Evolutionary conservation across 371 early-diverging fungal species (phyloP).

Genomic region (Umbelopsis sp.): DNA sequence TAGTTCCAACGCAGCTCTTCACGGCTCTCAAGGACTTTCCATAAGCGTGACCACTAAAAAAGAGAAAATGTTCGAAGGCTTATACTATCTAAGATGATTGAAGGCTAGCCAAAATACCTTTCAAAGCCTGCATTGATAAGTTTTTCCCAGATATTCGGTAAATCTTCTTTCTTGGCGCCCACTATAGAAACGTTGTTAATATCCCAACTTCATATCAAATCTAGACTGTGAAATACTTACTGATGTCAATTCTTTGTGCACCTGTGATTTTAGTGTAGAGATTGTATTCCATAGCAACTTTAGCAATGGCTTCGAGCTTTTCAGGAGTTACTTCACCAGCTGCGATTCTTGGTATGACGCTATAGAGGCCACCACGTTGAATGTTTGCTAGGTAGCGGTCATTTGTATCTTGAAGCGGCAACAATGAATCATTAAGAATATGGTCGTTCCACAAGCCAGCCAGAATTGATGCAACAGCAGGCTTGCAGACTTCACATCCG

Average conservation of each 20-base stretch:
- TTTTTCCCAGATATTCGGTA: conserved; percentile 69
- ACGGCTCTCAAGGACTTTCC: conserved; percentile 75
- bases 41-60: conserved; percentile 71
- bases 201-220: neutral
- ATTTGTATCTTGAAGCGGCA: conserved; percentile 69
- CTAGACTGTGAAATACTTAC: conserved; percentile 15
- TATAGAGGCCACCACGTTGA: conserved; percentile 72
- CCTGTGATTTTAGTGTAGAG: conserved; percentile 73
- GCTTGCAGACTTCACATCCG: conserved; percentile 71
- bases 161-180: conserved; percentile 66
- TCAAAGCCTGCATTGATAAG: conserved; percentile 68
- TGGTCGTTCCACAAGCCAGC: conserved; percentile 71
- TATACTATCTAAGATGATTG: conserved; percentile 44
- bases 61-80: conserved; percentile 33
- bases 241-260: conserved; percentile 66
- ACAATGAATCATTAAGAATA: conserved; percentile 49
- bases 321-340: conserved; percentile 74
- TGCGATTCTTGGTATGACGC: conserved; percentile 69
- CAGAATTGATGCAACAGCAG: conserved; percentile 67
- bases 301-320: conserved; percentile 58
- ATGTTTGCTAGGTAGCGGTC: conserved; percentile 75
- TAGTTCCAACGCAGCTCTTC: conserved; percentile 71
- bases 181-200: conserved; percentile 35
- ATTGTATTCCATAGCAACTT: conserved; percentile 63
- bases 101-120: conserved; percentile 45